Evolutionary conservation across 2,329 filamentous ascomycete species (phyloP).

Genomic region (Fusarium buxicola): DNA sequence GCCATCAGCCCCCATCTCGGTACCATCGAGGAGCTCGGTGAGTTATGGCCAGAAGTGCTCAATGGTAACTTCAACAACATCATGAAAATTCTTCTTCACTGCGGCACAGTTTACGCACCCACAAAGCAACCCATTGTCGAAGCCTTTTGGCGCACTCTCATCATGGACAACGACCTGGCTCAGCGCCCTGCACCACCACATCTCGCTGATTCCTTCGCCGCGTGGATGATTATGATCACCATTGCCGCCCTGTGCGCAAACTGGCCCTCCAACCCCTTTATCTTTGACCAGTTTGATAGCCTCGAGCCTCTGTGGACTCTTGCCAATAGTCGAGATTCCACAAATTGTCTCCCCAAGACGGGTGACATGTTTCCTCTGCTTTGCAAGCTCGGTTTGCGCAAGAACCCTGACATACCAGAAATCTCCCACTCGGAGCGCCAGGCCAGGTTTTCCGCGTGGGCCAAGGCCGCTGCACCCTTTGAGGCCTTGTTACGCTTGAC

Average conservation of each 20-base stretch:
- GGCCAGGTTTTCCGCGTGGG: constrained; percentile 12
- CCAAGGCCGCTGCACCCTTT: constrained; percentile 28
- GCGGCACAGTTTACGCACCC: constrained; percentile 30
- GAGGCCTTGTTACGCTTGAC: constrained; percentile 30
- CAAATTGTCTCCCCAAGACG: constrained; percentile 32
- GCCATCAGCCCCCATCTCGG: constrained; percentile 32
- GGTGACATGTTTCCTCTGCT: constrained; percentile 24
- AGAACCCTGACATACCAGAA: constrained; percentile 11
- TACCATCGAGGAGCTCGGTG: constrained; percentile 32
- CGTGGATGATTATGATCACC: constrained; percentile 34
- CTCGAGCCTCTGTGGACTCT: constrained; percentile 39
- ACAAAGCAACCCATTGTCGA: constrained; percentile 43
- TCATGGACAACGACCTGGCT: constrained; percentile 40
- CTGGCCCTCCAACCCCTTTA: constrained; percentile 11
- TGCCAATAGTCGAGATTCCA: constrained; percentile 36
- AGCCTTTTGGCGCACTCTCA: constrained; percentile 45
- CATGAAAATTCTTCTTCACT: constrained; percentile 39
- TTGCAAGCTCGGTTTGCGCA: constrained; percentile 25
- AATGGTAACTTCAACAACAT: constrained; percentile 21
- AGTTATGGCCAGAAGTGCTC: constrained; percentile 18
- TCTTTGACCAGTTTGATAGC: constrained; percentile 33
- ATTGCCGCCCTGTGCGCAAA: constrained; percentile 16
- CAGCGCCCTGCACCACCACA: constrained; percentile 31
- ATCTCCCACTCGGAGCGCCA: constrained; percentile 18
- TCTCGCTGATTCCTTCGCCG: constrained; percentile 27